A percentile compares a stretch with the other conserved stretches of the same genome.
Evolutionary conservation across 306 rosid genomes (phyloP).

Genomic region (Citrullus mucosospermus): DNA sequence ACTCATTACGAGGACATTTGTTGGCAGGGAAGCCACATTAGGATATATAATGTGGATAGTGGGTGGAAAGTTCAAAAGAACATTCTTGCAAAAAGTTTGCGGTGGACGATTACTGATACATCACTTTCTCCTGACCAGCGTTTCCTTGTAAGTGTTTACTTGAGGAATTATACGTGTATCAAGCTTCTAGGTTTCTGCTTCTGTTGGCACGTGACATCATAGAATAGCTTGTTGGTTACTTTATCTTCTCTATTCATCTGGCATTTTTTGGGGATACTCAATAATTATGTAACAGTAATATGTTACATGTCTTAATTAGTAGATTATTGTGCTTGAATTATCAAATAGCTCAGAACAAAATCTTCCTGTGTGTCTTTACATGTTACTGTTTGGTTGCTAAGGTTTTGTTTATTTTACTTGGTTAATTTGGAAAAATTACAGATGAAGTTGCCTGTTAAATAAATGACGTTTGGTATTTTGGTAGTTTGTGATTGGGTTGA

Average conservation of each 20-base stretch:
- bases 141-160: conserved; percentile 53
- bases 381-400: neutral
- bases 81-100: conserved; percentile 60
- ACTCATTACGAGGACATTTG: neutral
- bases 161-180: neutral
- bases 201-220: neutral
- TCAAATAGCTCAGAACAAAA: neutral
- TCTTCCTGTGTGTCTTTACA: neutral
- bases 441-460: neutral
- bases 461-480: neutral
- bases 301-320: neutral
- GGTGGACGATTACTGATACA: conserved; percentile 92
- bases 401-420: neutral
- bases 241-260: neutral
- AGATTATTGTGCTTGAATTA: neutral
- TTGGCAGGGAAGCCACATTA: conserved; percentile 69
- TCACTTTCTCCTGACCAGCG: conserved; percentile 72
- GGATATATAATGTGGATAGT: conserved; percentile 66
- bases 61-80: conserved; percentile 81
- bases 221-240: neutral
- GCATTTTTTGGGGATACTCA: neutral
- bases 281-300: neutral
- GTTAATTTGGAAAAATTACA: neutral
- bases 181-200: neutral
- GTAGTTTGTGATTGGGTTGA: neutral